phyloP scores from a whole-genome alignment of 139 green algal genomes.

The Chlamydomonas schloesseri region DNA sequence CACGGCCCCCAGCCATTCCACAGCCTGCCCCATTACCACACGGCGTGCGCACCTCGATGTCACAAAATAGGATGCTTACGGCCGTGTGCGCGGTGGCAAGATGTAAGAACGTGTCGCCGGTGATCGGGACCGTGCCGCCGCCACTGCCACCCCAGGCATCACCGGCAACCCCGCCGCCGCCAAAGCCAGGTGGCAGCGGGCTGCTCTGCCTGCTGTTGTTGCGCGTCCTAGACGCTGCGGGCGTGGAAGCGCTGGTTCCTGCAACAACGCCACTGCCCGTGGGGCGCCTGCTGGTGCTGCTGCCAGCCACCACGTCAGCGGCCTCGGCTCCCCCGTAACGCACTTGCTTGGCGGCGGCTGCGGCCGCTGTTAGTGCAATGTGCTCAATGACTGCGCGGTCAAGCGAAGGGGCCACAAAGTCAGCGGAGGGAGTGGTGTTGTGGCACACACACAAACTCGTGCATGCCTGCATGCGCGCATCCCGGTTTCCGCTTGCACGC shows the following conservation, averaged over 20 bases:
- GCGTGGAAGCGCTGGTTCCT: too few relatives aligned
- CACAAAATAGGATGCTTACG: constrained; percentile 33
- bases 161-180: too few relatives aligned
- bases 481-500: too few relatives aligned
- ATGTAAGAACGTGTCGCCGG: not conserved
- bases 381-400: constrained; percentile 27
- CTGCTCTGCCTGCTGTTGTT: not conserved
- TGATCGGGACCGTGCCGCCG: not conserved
- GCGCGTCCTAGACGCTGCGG: too few relatives aligned
- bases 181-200: not conserved
- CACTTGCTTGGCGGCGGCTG: not conserved
- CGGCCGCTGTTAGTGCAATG: constrained; percentile 15
- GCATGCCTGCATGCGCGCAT: too few relatives aligned
- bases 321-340: too few relatives aligned
- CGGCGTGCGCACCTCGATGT: constrained; percentile 37
- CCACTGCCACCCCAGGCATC: too few relatives aligned
- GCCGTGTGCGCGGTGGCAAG: constrained; percentile 17
- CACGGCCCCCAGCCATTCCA: too few relatives aligned
- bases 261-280: not conserved
- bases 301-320: not conserved
- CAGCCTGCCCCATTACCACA: too few relatives aligned
- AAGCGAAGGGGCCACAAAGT: not conserved
- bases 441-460: too few relatives aligned
- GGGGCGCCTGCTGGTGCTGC: not conserved
- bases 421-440: too few relatives aligned